Base-by-base conservation (phyloP, 2,329 filamentous ascomycete genomes). In the Fusarium sp. region DNA sequence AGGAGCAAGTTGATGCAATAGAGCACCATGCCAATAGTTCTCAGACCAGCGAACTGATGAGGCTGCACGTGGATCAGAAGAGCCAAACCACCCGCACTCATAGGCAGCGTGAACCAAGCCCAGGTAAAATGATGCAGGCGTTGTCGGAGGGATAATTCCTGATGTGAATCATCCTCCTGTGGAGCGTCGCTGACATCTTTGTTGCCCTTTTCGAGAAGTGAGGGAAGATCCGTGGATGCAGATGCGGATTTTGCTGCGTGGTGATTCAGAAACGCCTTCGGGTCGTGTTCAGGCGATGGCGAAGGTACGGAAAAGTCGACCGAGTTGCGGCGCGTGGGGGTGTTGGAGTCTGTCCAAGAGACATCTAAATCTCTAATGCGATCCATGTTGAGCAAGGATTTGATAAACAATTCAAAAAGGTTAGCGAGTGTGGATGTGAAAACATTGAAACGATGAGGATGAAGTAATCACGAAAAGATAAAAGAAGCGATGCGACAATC, bases 91-190 rank as follows among this genome's bases (percentile, higher is more conserved):
- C 91, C 91, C 0, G 90, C 92, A 47, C 88, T 91, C 91, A 93
- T 93, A 3, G 90, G 89, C 32, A 88, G 81, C 2, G 90, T 91
- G 77, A 90, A 94, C 90, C 90, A 93, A 19, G 88, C 88, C 89
- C 88, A 90, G 1, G 87, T 90, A 73, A 90, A 89, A 77, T 90
- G 87, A 45, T 82, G 78, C 25, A 88, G 76, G 6, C 85, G 78
- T 55, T 83, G 72, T 53, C 80, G 79, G 20, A 86, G 57, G 5
- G 77, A 71, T 3, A 85, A 70, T 51, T 77, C 80, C 6, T 62
- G 65, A 14, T 70, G 65, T 4, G 39, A 50, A 72, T 72, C 30
- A 71, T 30, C n/a, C 23, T 54, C 46, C 9, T 15, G 22, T 30
- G n/a, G 25, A 11, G 46, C 25, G 22, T 47, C 32, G 30, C 45